Conservation (phyloP, 1,284 basidiomycete genomes). For the Leccinum fallax region DNA sequence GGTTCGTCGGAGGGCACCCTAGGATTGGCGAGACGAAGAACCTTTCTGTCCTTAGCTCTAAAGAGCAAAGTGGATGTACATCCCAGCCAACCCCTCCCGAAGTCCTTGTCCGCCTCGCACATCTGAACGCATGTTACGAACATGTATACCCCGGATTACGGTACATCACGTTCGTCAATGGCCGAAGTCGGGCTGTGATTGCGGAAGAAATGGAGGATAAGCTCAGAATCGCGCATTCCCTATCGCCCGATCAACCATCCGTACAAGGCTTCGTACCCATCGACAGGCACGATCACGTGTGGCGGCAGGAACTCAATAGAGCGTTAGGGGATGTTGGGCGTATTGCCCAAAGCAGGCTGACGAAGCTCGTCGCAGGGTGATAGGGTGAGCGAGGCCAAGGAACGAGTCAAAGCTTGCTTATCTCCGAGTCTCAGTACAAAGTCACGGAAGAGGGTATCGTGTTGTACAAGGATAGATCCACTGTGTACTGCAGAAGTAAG, state of each 20-base stretch:
- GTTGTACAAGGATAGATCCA: slow-evolving; percentile 18
- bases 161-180: slow-evolving; percentile 92
- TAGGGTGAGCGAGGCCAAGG: slow-evolving; percentile 5
- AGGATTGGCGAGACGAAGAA: slow-evolving; percentile 82
- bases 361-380: slow-evolving; percentile 23
- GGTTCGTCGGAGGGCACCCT: slow-evolving; percentile 83
- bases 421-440: not conserved
- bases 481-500: slow-evolving; percentile 1
- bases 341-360: slow-evolving; percentile 73
- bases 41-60: slow-evolving; percentile 72
- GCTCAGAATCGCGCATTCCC: slow-evolving; percentile 54
- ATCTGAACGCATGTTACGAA: slow-evolving; percentile 82
- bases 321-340: slow-evolving; percentile 73
- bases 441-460: slow-evolving; percentile 9
- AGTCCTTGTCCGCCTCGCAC: slow-evolving; percentile 60
- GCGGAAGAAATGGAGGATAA: slow-evolving; percentile 78
- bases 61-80: slow-evolving; percentile 66
- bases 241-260: slow-evolving; percentile 45
- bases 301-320: slow-evolving; percentile 67
- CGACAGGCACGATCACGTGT: slow-evolving; percentile 46
- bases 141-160: slow-evolving; percentile 70
- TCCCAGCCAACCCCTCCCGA: slow-evolving; percentile 57
- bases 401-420: not conserved
- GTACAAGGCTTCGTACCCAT: slow-evolving; percentile 44
- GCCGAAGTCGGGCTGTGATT: slow-evolving; percentile 70